Conservation (phyloP, 768 basidiomycete genomes). For the Russula brevipes region DNA sequence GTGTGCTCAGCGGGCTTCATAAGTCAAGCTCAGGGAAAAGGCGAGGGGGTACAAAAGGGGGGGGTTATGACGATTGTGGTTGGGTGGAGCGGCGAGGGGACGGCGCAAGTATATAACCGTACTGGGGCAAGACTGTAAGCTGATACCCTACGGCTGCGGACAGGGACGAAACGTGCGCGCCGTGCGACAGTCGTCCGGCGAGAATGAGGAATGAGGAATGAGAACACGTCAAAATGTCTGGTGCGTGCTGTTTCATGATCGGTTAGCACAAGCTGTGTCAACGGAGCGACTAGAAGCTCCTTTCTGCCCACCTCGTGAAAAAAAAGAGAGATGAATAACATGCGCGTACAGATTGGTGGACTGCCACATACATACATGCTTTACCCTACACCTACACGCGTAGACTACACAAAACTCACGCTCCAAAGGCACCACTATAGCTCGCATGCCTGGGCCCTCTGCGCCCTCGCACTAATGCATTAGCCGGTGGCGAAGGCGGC, state of each 20-base stretch:
- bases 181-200: conserved; percentile 20
- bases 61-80: background rate
- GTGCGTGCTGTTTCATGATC: conserved; percentile 20
- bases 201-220: conserved; percentile 11
- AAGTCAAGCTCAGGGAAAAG: background rate
- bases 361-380: conserved; percentile 18
- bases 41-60: background rate
- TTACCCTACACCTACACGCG: conserved; percentile 20
- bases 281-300: conserved; percentile 14
- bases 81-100: background rate
- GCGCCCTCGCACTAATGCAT: conserved; percentile 6
- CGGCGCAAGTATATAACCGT: conserved; percentile 19
- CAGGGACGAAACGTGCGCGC: conserved; percentile 14
- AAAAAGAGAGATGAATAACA: conserved; percentile 20
- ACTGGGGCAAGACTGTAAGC: background rate
- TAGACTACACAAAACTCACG: conserved; percentile 20
- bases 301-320: conserved; percentile 13
- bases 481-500: conserved; percentile 15
- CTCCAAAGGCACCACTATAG: conserved; percentile 18
- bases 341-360: conserved; percentile 22
- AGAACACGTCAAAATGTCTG: conserved; percentile 17
- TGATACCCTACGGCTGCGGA: conserved; percentile 3
- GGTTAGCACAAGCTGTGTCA: conserved; percentile 18
- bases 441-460: conserved; percentile 10
- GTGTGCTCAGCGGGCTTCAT: conserved; percentile 8